Evolutionary conservation across 495 filamentous ascomycete species (phyloP), one percentile per base, ranked within the genome.

Genomic region (Neurospora sublineolata): DNA sequence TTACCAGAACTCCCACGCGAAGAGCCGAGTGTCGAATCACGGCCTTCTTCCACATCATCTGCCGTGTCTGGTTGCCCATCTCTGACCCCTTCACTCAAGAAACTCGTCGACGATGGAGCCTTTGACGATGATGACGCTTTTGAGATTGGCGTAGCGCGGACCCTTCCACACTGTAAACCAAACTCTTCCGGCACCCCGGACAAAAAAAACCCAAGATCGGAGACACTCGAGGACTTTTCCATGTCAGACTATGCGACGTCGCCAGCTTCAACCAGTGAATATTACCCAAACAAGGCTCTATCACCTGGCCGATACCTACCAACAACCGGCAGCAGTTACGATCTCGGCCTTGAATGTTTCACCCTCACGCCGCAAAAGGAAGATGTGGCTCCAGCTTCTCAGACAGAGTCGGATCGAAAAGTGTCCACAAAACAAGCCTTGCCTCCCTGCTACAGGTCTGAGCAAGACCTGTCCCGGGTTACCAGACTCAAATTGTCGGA

Each of bases 71-170:
- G 41, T 1, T 69, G 73, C 14, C 76, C 76, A 23, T 85, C 83
- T 3, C 72, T 84, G 14, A 83, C 83, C 6, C 78, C 82, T 3
- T 84, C 83, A n/a, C 75, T 85, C 30, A 75, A 72, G 44, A 73
- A 77, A 46, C 80, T 83, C 23, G 73, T 79, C 11, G 79, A 85
- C 20, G 78, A 79, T 46, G 81, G 77, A n/a, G 77, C 76, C 33
- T 80, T 82, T n/a, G 76, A 79, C n/a, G 73, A 76, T 1, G 81
- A 81, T 11, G 76, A 81, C 14, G 70, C 52, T 33, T 3, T 82
- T 39, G 76, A 76, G 30, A 58, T 83, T 1, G 74, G 78, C 68
- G 76, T 76, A n/a, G 82, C 82, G 20, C 72, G 76, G 42, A n/a
- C 69, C 74, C 40, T 75, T 74, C 38, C 67, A 5, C 36, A 6